Evolutionary conservation across 345 rosid genomes (phyloP).

Genomic region (Pelargonium nanum): DNA sequence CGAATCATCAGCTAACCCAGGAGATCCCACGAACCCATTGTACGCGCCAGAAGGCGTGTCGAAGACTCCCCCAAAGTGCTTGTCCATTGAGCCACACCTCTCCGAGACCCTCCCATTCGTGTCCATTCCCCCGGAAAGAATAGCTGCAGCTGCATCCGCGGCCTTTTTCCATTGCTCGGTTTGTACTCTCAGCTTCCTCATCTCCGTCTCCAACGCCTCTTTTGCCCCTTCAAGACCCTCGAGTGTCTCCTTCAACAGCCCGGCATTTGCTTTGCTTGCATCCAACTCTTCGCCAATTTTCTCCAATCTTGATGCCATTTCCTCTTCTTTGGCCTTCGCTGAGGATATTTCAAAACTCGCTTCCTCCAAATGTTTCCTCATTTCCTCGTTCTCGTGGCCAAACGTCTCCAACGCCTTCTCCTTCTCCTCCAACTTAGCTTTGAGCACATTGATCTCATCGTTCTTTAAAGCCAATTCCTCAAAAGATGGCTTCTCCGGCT

Average conservation of each 20-base stretch:
- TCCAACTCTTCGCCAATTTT: slow-evolving; percentile 48
- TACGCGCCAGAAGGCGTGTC: slow-evolving; percentile 32
- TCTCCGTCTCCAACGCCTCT: slow-evolving; percentile 56
- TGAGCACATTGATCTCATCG: slow-evolving; percentile 46
- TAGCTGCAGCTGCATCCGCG: slow-evolving; percentile 88
- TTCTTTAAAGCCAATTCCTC: slow-evolving; percentile 30
- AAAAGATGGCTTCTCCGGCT: slow-evolving; percentile 20
- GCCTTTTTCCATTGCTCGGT: slow-evolving; percentile 97
- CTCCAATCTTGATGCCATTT: slow-evolving; percentile 30
- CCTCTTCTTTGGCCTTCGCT: slow-evolving; percentile 42
- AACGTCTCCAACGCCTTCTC: slow-evolving; percentile 38
- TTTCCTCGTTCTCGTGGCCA: slow-evolving; percentile 38
- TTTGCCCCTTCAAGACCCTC: slow-evolving; percentile 47
- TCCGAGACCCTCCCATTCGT: slow-evolving; percentile 46
- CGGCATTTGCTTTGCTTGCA: slow-evolving; percentile 38
- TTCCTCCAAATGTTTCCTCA: slow-evolving; percentile 47
- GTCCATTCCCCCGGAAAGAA: slow-evolving; percentile 61
- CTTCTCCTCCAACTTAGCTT: slow-evolving; percentile 46
- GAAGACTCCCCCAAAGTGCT: slow-evolving; percentile 50
- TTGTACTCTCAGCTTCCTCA: slow-evolving; percentile 75
- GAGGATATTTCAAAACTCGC: slow-evolving; percentile 24
- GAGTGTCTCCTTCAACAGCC: slow-evolving; percentile 38
- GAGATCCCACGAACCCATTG: slow-evolving; percentile 46
- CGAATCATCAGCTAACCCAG: slow-evolving; percentile 42
- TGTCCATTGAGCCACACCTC: slow-evolving; percentile 67